Evolutionary conservation across 306 rosid genomes (phyloP).

Genomic region (Malus domestica): ASM211411v1 NC_041804.1:7522001-7522500

Average conservation of each 20-base stretch:
- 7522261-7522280: background rate
- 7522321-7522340: background rate
- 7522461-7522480: constrained; percentile 30
- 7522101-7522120: background rate
- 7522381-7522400: constrained; percentile 69
- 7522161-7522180: background rate
- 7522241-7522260: too few species aligned
- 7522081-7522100: background rate
- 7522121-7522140: background rate
- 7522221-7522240: background rate
- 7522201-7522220: background rate
- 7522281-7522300: background rate
- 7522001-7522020: background rate
- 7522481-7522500: constrained; percentile 24
- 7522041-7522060: background rate
- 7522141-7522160: background rate
- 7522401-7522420: constrained; percentile 72
- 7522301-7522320: background rate
- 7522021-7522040: background rate
- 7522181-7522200: background rate
- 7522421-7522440: constrained; percentile 66
- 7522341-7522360: background rate
- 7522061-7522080: background rate
- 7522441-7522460: constrained; percentile 31
- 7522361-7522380: constrained; percentile 61